Conservation (phyloP, 1,139 yeast species). For the Magnusiomyces tetraspermus region DNA sequence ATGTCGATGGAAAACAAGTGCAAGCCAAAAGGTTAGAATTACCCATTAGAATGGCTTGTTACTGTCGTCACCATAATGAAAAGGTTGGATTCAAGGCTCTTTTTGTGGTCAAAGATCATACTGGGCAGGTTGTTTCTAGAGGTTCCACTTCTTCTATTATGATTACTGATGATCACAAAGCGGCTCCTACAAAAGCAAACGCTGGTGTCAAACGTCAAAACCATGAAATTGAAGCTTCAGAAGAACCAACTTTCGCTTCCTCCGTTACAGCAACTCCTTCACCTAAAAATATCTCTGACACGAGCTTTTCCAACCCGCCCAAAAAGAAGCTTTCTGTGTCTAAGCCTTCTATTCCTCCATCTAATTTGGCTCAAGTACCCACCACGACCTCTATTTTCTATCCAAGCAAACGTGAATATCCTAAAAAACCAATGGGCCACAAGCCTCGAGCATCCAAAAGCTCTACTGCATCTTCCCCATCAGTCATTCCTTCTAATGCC, state of each 20-base stretch:
- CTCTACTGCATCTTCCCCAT: neutral
- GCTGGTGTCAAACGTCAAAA: constrained; percentile 12
- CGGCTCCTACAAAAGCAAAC: constrained; percentile 22
- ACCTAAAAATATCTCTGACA: neutral
- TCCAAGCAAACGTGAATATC: neutral
- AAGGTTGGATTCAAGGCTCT: constrained; percentile 62
- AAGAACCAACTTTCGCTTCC: neutral
- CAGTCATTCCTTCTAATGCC: constrained; percentile 3
- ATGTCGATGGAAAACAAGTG: constrained; percentile 35
- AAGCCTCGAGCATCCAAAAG: neutral
- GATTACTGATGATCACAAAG: constrained; percentile 86
- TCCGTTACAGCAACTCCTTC: constrained; percentile 1
- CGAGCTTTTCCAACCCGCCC: constrained; percentile 4
- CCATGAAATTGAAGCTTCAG: constrained; percentile 11
- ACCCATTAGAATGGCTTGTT: constrained; percentile 79
- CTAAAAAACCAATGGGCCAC: neutral
- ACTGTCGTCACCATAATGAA: constrained; percentile 86
- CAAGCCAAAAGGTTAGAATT: constrained; percentile 37
- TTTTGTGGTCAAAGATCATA: constrained; percentile 52
- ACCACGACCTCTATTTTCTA: neutral
- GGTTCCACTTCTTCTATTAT: constrained; percentile 63
- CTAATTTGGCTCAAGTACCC: neutral
- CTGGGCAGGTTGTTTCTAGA: constrained; percentile 58
- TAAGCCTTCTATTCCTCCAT: neutral
- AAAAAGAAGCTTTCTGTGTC: constrained; percentile 6